Evolutionary conservation across 495 filamentous ascomycete genomes (phyloP), one percentile per base, ranked within the genome.

Genomic region (Patellaria atrata): DNA sequence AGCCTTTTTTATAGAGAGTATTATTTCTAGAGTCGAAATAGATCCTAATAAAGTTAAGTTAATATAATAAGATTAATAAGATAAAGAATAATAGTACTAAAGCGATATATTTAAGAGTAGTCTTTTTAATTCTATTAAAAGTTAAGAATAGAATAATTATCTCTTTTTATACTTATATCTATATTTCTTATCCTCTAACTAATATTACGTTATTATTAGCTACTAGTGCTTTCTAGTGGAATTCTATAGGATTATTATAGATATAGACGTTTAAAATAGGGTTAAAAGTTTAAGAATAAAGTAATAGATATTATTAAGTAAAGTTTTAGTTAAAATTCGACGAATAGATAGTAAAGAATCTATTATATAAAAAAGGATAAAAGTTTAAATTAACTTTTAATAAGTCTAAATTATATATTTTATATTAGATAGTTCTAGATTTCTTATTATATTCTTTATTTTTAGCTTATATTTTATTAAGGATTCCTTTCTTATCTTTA

Each of bases 401-500:
- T 16, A 15, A 30, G 18, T 30, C 28, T n/a, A 15, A 8, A 7
- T 30, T 16, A 10, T 8, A 8, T 10, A n/a, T n/a, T 14, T 7
- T 7, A 5, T 12, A 16, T 31, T 23, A 36, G 33, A 36, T 28
- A n/a, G 5, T 16, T 36, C 17, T 10, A 10, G 11, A n/a, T 28
- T 36, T 27, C 33, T 16, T 36, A 14, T 36, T 36, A 17, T 7
- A 36, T 30, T 23, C 21, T 16, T 16, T 20, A 36, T 36, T 36
- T 12, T 16, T 30, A n/a, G 12, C 33, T 19, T 23, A 23, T 7
- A 36, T 28, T 23, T 36, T 36, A 16, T 36, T 36, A 5, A 36
- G 22, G 19, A 28, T 36, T 9, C 33, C 20, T 25, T 35, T 13
- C 12, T 22, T 35, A 6, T 35, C 5, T 50, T 40, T 60, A 65